Conservation (phyloP, 2,329 filamentous ascomycete genomes). For the Waltergamsia citrina region DNA sequence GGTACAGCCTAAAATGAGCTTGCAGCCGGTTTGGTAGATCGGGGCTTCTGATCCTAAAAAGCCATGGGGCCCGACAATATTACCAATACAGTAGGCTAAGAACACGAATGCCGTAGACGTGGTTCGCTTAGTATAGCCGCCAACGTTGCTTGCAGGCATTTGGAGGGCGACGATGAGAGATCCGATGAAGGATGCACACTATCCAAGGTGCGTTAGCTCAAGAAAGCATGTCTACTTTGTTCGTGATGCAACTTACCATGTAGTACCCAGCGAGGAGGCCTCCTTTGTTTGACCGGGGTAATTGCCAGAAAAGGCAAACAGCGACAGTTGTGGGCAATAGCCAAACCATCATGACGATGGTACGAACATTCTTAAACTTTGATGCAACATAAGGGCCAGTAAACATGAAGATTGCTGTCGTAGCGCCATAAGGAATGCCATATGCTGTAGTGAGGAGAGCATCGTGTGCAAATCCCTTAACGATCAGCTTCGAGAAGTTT, state of each 20-base stretch:
- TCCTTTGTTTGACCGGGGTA: slow-evolving; percentile 5
- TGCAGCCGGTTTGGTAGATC: slow-evolving; percentile 38
- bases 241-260: slow-evolving; percentile 10
- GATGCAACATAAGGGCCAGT: slow-evolving; percentile 5
- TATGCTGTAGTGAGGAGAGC: slow-evolving; percentile 29
- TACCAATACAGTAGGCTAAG: slow-evolving; percentile 29
- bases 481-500: slow-evolving; percentile 14
- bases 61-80: slow-evolving; percentile 33
- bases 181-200: slow-evolving; percentile 27
- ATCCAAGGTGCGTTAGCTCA: not conserved
- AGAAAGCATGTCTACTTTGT: too few species aligned
- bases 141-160: slow-evolving; percentile 33
- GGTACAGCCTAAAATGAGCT: slow-evolving; percentile 33
- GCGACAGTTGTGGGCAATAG: slow-evolving; percentile 5
- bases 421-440: slow-evolving; percentile 15
- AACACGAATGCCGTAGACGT: slow-evolving; percentile 32
- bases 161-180: slow-evolving; percentile 41
- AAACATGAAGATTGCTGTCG: slow-evolving; percentile 6
- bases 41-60: slow-evolving; percentile 31
- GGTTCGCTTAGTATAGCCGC: slow-evolving; percentile 32
- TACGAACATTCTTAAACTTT: slow-evolving; percentile 8
- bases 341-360: slow-evolving; percentile 6
- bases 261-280: slow-evolving; percentile 15
- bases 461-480: slow-evolving; percentile 19
- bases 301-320: slow-evolving; percentile 5